Percentiles rank a stretch among this genome's conserved stretches.
These are phyloP conservation scores for Thielaviopsis musarum DNA, from an alignment of 2,329 filamentous ascomycete species.

Conservation along the genomic window DNA sequence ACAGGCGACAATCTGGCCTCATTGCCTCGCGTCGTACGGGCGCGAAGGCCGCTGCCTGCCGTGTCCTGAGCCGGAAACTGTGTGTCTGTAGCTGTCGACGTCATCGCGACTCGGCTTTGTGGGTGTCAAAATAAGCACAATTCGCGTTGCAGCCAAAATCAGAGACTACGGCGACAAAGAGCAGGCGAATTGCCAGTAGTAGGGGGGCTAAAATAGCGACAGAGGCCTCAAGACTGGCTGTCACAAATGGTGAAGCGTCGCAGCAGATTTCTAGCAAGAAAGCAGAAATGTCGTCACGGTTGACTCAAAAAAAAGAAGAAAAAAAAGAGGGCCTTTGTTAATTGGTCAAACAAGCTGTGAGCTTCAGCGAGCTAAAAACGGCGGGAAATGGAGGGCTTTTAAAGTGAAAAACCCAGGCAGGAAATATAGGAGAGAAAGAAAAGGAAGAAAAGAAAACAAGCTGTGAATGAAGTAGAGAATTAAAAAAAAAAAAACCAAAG, in stretches of 20 bases:
- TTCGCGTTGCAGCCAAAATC: neutral
- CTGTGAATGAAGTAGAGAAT: neutral
- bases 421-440: neutral
- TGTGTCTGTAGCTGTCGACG: constrained; percentile 5
- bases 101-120: neutral
- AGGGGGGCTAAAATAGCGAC: neutral
- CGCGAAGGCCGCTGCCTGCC: constrained; percentile 1
- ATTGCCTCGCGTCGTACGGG: neutral
- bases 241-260: neutral
- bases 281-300: neutral
- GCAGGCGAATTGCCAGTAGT: neutral
- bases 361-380: neutral
- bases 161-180: neutral
- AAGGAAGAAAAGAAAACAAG: neutral
- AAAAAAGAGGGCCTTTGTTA: neutral
- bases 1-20: constrained; percentile 1
- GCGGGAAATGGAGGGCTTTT: neutral
- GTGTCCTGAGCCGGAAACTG: neutral
- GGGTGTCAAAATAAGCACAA: neutral
- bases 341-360: neutral
- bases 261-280: neutral
- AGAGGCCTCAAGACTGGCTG: neutral
- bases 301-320: neutral
- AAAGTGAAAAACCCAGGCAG: neutral
- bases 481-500: neutral